These are phyloP conservation scores for Anthracocystis panici-leucophaei DNA, from an alignment of 1,284 basidiomycete species.

Conservation along the genomic window DNA sequence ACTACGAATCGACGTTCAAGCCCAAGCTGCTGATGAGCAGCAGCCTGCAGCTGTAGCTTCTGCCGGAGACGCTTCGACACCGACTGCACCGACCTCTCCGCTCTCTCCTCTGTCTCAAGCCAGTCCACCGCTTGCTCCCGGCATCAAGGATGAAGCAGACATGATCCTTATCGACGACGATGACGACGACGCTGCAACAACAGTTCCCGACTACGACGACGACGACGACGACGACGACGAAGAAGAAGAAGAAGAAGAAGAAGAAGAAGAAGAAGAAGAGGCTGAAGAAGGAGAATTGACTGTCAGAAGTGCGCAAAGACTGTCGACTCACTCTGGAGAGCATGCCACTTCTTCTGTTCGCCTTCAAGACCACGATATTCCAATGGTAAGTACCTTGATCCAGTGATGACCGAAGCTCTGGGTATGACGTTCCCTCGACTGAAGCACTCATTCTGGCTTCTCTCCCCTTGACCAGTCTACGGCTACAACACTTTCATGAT, in stretches of 20 bases:
- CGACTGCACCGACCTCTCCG: background rate
- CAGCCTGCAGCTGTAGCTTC: background rate
- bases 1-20: background rate
- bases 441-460: too few relatives aligned
- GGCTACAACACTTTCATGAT: slow-evolving; percentile 50
- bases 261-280: too few relatives aligned
- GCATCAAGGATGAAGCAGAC: background rate
- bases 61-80: background rate
- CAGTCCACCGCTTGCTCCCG: background rate
- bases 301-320: slow-evolving; percentile 10
- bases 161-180: background rate
- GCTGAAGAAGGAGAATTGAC: slow-evolving; percentile 27
- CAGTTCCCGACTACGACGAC: background rate
- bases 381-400: slow-evolving; percentile 1
- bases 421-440: too few relatives aligned
- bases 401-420: too few relatives aligned
- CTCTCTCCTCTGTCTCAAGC: background rate
- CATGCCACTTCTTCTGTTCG: slow-evolving; percentile 33
- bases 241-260: too few relatives aligned
- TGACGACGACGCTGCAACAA: background rate
- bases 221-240: slow-evolving; percentile 12
- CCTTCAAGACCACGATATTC: slow-evolving; percentile 22
- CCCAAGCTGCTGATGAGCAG: background rate
- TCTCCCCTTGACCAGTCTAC: slow-evolving; percentile 4
- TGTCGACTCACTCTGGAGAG: slow-evolving; percentile 34